Conservation (phyloP, 371 early-diverging fungal species). For the Mortierella sp. region DNA sequence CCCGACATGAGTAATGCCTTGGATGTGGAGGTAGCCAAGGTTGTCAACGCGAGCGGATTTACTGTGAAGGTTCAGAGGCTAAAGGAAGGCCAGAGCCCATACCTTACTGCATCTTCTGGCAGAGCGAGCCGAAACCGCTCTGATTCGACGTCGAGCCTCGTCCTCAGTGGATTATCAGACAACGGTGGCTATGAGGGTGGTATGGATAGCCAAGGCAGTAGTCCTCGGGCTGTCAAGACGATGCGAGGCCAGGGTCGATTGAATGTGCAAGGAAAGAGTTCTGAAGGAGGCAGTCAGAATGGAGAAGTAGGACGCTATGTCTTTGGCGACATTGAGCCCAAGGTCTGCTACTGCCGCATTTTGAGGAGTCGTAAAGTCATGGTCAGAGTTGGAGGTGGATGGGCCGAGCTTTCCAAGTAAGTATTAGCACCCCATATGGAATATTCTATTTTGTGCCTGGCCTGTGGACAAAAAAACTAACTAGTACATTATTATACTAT, state of each 20-base stretch:
- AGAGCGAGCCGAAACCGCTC: conserved; percentile 20
- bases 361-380: conserved; percentile 78
- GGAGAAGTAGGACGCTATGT: conserved; percentile 77
- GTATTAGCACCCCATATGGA: neutral
- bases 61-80: conserved; percentile 46
- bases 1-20: conserved; percentile 74
- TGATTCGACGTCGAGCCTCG: conserved; percentile 36
- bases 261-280: conserved; percentile 10
- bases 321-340: conserved; percentile 79
- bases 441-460: too few species aligned
- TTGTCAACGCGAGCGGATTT: conserved; percentile 69
- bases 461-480: neutral
- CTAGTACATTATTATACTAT: neutral
- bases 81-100: conserved; percentile 30
- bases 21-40: conserved; percentile 80
- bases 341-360: conserved; percentile 80
- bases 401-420: conserved; percentile 76
- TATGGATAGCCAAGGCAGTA: conserved; percentile 55
- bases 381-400: conserved; percentile 86
- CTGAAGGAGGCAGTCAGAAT: conserved; percentile 45
- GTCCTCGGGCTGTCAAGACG: conserved; percentile 61
- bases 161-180: conserved; percentile 24
- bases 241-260: conserved; percentile 60
- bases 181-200: conserved; percentile 35
- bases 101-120: conserved; percentile 11